Evolutionary conservation across 2,329 filamentous ascomycete species (phyloP).

Genomic region (Penicillium brevicompactum): DNA sequence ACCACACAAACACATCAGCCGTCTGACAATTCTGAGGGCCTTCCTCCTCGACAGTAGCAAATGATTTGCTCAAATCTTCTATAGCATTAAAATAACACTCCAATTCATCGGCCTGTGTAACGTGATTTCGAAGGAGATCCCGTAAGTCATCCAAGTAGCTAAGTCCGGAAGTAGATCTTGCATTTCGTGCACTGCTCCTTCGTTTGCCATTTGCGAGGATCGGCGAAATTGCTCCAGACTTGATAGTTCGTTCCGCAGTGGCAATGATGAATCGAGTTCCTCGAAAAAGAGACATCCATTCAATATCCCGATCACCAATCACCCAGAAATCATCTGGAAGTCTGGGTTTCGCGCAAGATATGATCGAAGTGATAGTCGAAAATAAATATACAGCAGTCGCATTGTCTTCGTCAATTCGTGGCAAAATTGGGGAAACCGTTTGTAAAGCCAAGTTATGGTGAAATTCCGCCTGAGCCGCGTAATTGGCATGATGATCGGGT

Average conservation of each 20-base stretch:
- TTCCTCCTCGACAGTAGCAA: background rate
- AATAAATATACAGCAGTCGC: background rate
- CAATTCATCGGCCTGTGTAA: background rate
- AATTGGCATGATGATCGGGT: background rate
- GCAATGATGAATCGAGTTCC: background rate
- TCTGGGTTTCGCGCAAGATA: background rate
- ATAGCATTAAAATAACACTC: background rate
- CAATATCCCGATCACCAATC: background rate
- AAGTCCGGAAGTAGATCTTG: background rate
- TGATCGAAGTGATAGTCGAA: background rate
- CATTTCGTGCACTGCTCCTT: background rate
- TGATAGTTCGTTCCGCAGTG: background rate
- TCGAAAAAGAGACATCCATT: background rate
- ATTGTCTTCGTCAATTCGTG: background rate
- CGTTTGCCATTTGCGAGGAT: background rate
- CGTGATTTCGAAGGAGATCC: background rate
- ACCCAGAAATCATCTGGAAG: background rate
- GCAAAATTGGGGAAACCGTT: background rate
- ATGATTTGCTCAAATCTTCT: background rate
- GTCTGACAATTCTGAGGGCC: no score
- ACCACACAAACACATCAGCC: no score
- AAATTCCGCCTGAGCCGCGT: background rate
- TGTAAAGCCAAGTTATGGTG: background rate
- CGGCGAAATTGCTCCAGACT: background rate
- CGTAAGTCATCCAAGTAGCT: background rate